These are phyloP conservation scores for Xylariaceae sp. DNA, from an alignment of 2,329 filamentous ascomycete species.

Conservation along the genomic window DNA sequence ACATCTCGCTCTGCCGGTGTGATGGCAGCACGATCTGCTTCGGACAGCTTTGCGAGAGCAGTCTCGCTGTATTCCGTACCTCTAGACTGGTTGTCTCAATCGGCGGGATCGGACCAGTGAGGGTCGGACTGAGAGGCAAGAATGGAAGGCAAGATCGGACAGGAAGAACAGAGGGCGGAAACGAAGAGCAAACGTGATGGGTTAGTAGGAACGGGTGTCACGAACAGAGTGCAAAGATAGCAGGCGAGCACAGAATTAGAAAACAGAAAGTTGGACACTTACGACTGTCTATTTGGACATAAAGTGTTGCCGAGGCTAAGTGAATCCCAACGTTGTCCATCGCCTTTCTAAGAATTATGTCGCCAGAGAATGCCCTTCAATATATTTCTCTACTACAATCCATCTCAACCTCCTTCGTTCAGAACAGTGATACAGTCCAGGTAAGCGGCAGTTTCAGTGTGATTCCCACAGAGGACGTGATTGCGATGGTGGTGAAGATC, in stretches of 20 bases:
- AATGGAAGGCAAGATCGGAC: no score
- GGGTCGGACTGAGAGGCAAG: constrained; percentile 4
- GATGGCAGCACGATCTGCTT: not conserved
- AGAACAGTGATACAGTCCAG: no score
- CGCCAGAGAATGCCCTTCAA: no score
- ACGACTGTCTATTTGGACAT: constrained; percentile 17
- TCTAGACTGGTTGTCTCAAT: constrained; percentile 22
- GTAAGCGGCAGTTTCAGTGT: no score
- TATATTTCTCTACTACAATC: no score
- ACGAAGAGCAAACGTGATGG: not conserved
- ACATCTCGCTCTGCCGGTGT: constrained; percentile 12
- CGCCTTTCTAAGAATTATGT: constrained; percentile 27
- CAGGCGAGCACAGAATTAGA: not conserved
- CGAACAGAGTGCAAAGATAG: not conserved
- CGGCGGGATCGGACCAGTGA: not conserved
- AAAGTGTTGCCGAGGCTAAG: constrained; percentile 19
- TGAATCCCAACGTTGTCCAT: constrained; percentile 19
- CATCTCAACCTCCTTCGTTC: no score
- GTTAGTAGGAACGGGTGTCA: no score
- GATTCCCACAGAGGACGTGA: no score
- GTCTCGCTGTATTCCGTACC: constrained; percentile 23
- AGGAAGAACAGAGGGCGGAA: constrained; percentile 23
- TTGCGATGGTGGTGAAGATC: no score
- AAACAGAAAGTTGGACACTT: not conserved
- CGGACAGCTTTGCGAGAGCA: constrained; percentile 7